Evolutionary conservation across 2,329 filamentous ascomycete genomes (phyloP).

Genomic region (Aspergillus luchuensis): DNA sequence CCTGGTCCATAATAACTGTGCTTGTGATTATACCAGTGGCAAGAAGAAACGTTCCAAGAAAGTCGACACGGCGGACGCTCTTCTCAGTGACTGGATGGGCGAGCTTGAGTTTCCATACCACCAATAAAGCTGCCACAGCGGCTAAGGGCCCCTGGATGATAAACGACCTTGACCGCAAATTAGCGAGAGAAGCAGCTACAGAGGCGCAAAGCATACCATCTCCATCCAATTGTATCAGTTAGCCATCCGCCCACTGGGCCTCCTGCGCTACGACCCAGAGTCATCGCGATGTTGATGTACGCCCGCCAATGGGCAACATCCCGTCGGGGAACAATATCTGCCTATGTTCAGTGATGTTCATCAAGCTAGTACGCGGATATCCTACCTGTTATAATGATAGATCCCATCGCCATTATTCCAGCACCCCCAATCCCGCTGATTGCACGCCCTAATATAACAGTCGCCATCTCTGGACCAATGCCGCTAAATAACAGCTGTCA

Average conservation of each 20-base stretch:
- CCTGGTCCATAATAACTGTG: conserved; percentile 53
- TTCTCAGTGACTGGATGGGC: conserved; percentile 10
- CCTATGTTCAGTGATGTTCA: neutral
- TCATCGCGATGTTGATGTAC: conserved; percentile 56
- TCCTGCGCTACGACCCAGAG: conserved; percentile 53
- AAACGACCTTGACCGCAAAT: conserved; percentile 25
- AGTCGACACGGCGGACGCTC: conserved; percentile 59
- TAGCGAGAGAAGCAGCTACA: neutral
- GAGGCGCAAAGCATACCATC: conserved; percentile 52
- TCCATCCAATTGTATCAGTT: conserved; percentile 65
- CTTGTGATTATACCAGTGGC: conserved; percentile 47
- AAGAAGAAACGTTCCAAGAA: conserved; percentile 56
- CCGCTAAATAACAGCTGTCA: conserved; percentile 32
- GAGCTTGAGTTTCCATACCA: conserved; percentile 46
- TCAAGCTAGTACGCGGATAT: too few relatives aligned
- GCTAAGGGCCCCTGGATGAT: conserved; percentile 33
- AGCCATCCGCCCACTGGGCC: conserved; percentile 62
- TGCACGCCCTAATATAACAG: conserved; percentile 46
- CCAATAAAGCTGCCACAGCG: conserved; percentile 40
- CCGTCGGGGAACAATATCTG: conserved; percentile 51
- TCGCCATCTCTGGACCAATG: conserved; percentile 37
- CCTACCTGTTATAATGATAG: conserved; percentile 49
- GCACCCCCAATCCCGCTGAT: conserved; percentile 49
- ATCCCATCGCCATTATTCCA: conserved; percentile 48
- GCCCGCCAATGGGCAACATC: conserved; percentile 53